phyloP scores from a whole-genome alignment of 768 basidiomycete genomes.

The Cystobasidium tubakii region DNA sequence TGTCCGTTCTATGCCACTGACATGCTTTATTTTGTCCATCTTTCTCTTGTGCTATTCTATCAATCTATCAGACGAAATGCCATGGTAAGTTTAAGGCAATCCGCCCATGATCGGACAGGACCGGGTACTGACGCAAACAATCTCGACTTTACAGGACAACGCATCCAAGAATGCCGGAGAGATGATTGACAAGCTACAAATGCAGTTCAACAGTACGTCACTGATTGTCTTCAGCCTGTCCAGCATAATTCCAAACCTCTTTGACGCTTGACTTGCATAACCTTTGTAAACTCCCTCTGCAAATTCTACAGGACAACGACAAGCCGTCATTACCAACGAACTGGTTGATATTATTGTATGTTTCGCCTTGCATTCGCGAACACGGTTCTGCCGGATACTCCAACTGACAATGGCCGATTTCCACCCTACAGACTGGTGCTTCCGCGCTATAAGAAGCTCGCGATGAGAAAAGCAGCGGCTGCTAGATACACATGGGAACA shows the following conservation, averaged over 20 bases:
- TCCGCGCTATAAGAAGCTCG: constrained; percentile 38
- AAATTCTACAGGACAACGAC: constrained; percentile 29
- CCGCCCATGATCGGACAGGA: not conserved
- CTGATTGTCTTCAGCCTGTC: constrained; percentile 40
- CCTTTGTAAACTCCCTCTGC: too few species aligned
- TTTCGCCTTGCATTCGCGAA: not conserved
- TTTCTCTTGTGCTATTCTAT: not conserved
- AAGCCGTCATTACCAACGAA: constrained; percentile 58
- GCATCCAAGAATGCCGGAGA: constrained; percentile 88
- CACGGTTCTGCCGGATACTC: not conserved
- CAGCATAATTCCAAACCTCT: too few species aligned
- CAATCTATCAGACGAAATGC: constrained; percentile 67
- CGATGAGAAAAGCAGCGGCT: not conserved
- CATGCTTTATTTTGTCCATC: not conserved
- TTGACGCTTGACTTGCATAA: too few species aligned
- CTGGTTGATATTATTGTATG: constrained; percentile 47
- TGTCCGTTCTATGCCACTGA: too few species aligned
- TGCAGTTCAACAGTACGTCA: constrained; percentile 47
- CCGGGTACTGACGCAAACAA: not conserved
- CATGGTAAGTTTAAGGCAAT: constrained; percentile 58
- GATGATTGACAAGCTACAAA: constrained; percentile 44
- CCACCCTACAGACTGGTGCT: constrained; percentile 41
- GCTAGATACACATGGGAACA: too few species aligned
- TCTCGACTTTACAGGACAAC: constrained; percentile 59
- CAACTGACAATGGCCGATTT: not conserved